Base-by-base conservation (phyloP, 257 asterid genomes). In the Penstemon barbatus region DNA sequence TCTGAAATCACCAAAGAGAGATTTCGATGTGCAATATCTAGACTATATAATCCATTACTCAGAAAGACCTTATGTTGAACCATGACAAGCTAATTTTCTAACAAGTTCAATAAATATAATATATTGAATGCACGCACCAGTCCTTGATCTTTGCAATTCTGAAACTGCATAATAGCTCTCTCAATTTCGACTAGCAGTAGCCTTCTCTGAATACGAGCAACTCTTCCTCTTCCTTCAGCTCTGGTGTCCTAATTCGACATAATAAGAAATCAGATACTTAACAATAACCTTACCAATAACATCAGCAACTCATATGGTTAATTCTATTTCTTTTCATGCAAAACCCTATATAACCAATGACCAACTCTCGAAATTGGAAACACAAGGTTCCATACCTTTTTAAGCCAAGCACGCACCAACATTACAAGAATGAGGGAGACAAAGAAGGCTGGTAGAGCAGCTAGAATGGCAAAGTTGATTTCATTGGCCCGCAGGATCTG, bases 381-480 rank as follows among this genome's bases (percentile, higher is more conserved):
- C 33, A 25, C 51, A 12, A 46, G 61, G 69, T 53, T 52, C 39
- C 73, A 71, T 75, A 87, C 99, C 97, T 85, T 86, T 82, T 94
- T 89, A 74, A 89, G 74, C 97, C 97, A 87, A 65, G 97, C 84
- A n/a, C 99, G 89, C 66, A 87, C 87, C 75, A 94, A 66, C 97
- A 89, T 84, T 69, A 86, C 87, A 64, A 94, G 75, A 74, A 84
- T 10, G 61, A 94, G 86, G 75, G 97, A 89, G 75, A 94, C 76
- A 75, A 86, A 84, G 78, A 94, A 94, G 37, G 99, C 99, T n/a
- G 99, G 99, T 67, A 94, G 86, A 64, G 99, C 99, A 83, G 97
- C 97, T 76, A 94, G 80, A 81, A 94, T 84, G 44, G 97, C 99
- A 84, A 94, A 94, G 86, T 94, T 94, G 81, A 94, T 94, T 72